phyloP scores from a whole-genome alignment of 441 rosid species.

The Omphalea diandra region DNA sequence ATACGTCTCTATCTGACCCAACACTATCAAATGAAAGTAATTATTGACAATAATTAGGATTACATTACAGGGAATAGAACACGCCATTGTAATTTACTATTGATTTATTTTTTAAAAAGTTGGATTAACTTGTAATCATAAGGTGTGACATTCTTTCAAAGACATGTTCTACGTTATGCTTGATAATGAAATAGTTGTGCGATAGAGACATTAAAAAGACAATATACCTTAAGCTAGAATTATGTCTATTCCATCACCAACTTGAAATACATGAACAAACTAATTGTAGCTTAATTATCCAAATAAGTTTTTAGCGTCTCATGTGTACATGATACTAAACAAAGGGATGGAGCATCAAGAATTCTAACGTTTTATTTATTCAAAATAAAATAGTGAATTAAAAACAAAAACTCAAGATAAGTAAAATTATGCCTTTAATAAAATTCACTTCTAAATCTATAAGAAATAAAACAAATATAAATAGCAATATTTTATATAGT shows the following conservation, averaged over 20 bases:
- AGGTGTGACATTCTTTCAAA: constrained; percentile 25
- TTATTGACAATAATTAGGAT: constrained; percentile 14
- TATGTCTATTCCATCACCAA: constrained; percentile 30
- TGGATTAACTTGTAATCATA: constrained; percentile 33
- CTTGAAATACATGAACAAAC: constrained; percentile 20
- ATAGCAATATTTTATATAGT: no score
- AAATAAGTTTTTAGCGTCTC: no score
- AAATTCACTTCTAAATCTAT: no score
- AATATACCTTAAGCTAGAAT: constrained; percentile 23
- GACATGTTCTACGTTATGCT: constrained; percentile 27
- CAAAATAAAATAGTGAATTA: no score
- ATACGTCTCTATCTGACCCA: constrained; percentile 37
- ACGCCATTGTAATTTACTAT: constrained; percentile 19
- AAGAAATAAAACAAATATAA: no score
- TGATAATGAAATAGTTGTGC: background rate
- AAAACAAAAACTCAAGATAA: no score
- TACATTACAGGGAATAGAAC: background rate
- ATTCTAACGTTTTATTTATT: no score
- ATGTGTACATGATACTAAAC: no score
- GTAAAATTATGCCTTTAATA: no score
- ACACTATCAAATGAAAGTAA: constrained; percentile 35
- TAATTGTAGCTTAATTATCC: background rate
- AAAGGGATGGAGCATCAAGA: no score
- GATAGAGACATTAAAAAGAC: constrained; percentile 24
- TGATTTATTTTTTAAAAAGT: background rate